Percentiles rank a stretch among this genome's conserved stretches.
Evolutionary conservation across 257 asterid species (phyloP).

Genomic region (Leonotis leonurus): DNA sequence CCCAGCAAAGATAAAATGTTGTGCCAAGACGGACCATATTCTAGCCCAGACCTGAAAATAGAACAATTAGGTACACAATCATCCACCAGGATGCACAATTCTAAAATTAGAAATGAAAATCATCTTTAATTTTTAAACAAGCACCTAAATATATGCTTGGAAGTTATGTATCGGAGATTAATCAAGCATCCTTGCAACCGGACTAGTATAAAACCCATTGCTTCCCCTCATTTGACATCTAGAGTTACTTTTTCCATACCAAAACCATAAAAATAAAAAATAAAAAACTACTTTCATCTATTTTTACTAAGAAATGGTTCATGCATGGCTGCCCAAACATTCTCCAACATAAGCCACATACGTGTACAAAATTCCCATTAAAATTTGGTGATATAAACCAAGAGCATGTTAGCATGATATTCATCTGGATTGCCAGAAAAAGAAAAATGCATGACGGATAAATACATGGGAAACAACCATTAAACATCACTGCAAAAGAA

Average conservation of each 20-base stretch:
- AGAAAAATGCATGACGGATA: too few relatives aligned
- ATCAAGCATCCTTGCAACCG: not conserved
- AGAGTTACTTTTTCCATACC: not conserved
- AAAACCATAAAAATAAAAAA: not conserved
- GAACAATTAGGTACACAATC: slow-evolving; percentile 10
- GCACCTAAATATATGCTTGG: not conserved
- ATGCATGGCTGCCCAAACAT: not conserved
- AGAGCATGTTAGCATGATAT: too few relatives aligned
- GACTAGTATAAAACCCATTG: not conserved
- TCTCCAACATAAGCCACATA: not conserved
- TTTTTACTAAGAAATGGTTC: not conserved
- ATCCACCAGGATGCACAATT: not conserved
- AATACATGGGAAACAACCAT: not conserved
- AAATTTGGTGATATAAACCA: not conserved
- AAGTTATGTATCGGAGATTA: not conserved
- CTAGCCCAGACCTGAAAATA: slow-evolving; percentile 90
- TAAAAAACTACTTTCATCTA: not conserved
- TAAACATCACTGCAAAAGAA: slow-evolving; percentile 5
- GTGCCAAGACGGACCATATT: slow-evolving; percentile 92
- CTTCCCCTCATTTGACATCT: not conserved
- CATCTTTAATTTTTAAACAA: not conserved
- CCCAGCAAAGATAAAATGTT: slow-evolving; percentile 87
- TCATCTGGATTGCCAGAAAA: not conserved
- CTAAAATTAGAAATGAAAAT: not conserved
- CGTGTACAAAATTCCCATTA: not conserved